Evolutionary conservation across 1,284 basidiomycete genomes (phyloP).

Genomic region (Athelia psychrophila): DNA sequence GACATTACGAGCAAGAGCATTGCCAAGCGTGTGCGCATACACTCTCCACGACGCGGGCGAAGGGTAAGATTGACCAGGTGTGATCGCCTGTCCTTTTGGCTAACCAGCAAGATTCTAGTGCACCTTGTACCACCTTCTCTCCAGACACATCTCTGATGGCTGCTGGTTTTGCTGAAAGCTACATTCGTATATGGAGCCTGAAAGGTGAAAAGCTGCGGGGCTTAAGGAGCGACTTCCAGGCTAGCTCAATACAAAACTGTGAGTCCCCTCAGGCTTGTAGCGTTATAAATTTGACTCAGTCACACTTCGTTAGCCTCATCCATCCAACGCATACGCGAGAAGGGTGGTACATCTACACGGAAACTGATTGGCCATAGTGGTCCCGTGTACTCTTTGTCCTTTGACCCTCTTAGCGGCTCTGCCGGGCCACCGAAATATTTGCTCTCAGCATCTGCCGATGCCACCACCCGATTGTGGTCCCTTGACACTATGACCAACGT

Average conservation of each 20-base stretch:
- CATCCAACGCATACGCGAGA: constrained; percentile 69
- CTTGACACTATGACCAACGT: constrained; percentile 93
- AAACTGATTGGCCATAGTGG: constrained; percentile 97
- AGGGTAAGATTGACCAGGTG: constrained; percentile 47
- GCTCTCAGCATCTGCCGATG: constrained; percentile 92
- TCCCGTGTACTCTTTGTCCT: constrained; percentile 92
- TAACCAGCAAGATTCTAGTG: constrained; percentile 39
- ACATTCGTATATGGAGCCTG: constrained; percentile 92
- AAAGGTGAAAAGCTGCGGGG: constrained; percentile 89
- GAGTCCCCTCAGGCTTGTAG: constrained; percentile 21
- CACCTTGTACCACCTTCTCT: constrained; percentile 89
- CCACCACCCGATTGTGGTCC: constrained; percentile 92
- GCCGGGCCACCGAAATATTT: constrained; percentile 84
- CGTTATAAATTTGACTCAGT: constrained; percentile 3
- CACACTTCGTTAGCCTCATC: constrained; percentile 52
- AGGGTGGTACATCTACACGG: constrained; percentile 78
- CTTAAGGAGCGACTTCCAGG: constrained; percentile 72
- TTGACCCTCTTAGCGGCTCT: constrained; percentile 90
- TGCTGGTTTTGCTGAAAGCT: constrained; percentile 95
- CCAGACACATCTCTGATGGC: constrained; percentile 93
- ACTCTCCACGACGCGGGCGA: constrained; percentile 90
- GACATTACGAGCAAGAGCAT: constrained; percentile 52
- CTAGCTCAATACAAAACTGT: constrained; percentile 71
- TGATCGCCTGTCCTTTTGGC: no score
- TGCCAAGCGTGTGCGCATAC: constrained; percentile 92